Evolutionary conservation across 331 rosid species (phyloP).

Genomic region (Quercus phellos): DNA sequence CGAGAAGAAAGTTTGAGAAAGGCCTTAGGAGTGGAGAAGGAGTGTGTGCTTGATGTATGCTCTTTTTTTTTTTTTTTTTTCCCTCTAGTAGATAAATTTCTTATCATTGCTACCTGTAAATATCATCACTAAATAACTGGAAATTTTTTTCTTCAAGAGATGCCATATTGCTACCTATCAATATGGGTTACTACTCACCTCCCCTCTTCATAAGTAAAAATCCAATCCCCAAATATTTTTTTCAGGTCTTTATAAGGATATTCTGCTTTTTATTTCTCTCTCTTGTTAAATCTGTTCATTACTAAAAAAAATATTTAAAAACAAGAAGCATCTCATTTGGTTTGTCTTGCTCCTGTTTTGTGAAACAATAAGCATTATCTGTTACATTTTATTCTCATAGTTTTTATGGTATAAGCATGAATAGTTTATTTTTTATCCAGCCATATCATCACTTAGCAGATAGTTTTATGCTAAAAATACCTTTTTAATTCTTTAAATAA

Average conservation of each 20-base stretch:
- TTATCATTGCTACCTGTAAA: not conserved
- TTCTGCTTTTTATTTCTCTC: not conserved
- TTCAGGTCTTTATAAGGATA: not conserved
- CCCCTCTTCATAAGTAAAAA: not conserved
- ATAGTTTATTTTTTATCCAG: not conserved
- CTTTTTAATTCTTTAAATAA: not conserved
- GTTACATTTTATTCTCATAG: not conserved
- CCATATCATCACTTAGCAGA: not conserved
- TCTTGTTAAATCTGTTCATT: not conserved
- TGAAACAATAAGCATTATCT: not conserved
- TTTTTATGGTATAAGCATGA: not conserved
- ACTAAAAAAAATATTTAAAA: not conserved
- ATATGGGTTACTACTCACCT: not conserved
- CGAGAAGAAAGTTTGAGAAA: conserved; percentile 78
- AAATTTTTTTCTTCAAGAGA: too few relatives aligned
- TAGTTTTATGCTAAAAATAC: not conserved
- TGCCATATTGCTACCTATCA: too few relatives aligned
- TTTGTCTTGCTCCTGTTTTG: not conserved
- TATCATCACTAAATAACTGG: not conserved
- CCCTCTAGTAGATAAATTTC: not conserved
- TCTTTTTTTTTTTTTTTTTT: not conserved
- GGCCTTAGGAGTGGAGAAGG: conserved; percentile 94
- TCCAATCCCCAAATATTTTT: not conserved
- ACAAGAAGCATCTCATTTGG: not conserved
- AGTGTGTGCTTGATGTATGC: conserved; percentile 94